A percentile compares a stretch with the other conserved stretches of the same genome.
Conservation (phyloP, 108 stramenopile species). For the Chaetoceros tenuissimus region DNA sequence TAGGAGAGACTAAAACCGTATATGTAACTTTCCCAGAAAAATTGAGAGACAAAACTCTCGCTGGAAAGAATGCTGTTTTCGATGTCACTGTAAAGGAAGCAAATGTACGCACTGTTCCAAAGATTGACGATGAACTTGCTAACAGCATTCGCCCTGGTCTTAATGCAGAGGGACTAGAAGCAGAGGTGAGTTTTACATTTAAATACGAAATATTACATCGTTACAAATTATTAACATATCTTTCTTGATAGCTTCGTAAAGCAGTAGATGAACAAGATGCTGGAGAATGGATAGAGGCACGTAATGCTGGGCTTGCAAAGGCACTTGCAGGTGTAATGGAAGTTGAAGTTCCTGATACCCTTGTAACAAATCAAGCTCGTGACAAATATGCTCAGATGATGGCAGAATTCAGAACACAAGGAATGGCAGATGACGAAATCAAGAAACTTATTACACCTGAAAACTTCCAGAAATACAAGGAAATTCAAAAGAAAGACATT, state of each 20-base stretch:
- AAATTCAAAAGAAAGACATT: slow-evolving; percentile 70
- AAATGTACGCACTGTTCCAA: slow-evolving; percentile 69
- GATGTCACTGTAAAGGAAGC: slow-evolving; percentile 77
- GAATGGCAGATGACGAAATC: slow-evolving; percentile 85
- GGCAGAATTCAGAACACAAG: slow-evolving; percentile 85
- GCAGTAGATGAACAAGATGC: slow-evolving; percentile 85
- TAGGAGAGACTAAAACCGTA: slow-evolving; percentile 55
- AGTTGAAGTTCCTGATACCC: slow-evolving; percentile 85
- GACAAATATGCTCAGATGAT: slow-evolving; percentile 95
- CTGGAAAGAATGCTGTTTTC: slow-evolving; percentile 86
- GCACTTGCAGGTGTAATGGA: slow-evolving; percentile 64
- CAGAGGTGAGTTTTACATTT: slow-evolving; percentile 21
- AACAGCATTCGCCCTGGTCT: slow-evolving; percentile 69
- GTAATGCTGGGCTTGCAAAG: slow-evolving; percentile 72
- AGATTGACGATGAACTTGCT: slow-evolving; percentile 87
- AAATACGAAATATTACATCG: neutral
- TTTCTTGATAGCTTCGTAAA: slow-evolving; percentile 38
- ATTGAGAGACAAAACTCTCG: slow-evolving; percentile 73
- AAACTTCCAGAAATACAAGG: slow-evolving; percentile 92
- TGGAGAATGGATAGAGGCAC: slow-evolving; percentile 67
- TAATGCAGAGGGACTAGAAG: slow-evolving; percentile 56
- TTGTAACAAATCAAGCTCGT: slow-evolving; percentile 85
- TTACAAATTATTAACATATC: neutral
- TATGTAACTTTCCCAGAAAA: slow-evolving; percentile 67
- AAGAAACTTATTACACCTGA: slow-evolving; percentile 86